Base-by-base conservation (phyloP, 2,329 filamentous ascomycete genomes). In the Chaetomium sp. region DNA sequence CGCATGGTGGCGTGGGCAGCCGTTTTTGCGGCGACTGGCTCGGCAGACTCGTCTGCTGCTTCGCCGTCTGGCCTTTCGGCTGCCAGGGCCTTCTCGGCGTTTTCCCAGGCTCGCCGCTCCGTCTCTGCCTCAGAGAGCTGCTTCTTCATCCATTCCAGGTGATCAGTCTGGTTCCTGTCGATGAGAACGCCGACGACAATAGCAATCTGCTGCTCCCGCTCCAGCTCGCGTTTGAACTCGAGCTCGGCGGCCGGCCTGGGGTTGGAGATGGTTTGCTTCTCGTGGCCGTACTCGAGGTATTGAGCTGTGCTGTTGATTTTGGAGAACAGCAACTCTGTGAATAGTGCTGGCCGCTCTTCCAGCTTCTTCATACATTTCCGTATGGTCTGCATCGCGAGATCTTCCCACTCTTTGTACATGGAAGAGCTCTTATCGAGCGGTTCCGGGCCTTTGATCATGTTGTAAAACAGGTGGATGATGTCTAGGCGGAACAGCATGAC, bases 321-420 rank as follows among this genome's bases (percentile, higher is more conserved):
- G 76, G 91, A 96, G 77, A 99, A 99, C 16, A 99, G 82, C 83
- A 99, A 87, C 77, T 99, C 95, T 0, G 96, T 89, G 57, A 96
- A 84, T 49, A 97, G 81, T 67, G 94, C 91, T 0, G 93, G 93
- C 51, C 93, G 86, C 70, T 97, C 88, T 67, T 95, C 86, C 1
- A 98, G 83, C 78, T 95, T 96, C 73, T 90, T 93, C 62, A 92
- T 84, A 68, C 94, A 90, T 72, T 89, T 90, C 70, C 89, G 88
- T 69, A 97, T 85, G 47, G 98, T 84, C 72, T 97, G 93, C 75
- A 89, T 90, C 4, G 92, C 85, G 42, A 99, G 82, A 71, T 96
- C 92, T 73, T 96, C 90, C 92, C 94, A 98, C 71, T 99, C 95
- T 71, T 87, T 90, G 78, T 86, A 96, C 65, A 86, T 83, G n/a